These are phyloP conservation scores for Schwanniomyces polymorphus DNA, from an alignment of 805 yeast genomes.

Conservation along the genomic window DNA sequence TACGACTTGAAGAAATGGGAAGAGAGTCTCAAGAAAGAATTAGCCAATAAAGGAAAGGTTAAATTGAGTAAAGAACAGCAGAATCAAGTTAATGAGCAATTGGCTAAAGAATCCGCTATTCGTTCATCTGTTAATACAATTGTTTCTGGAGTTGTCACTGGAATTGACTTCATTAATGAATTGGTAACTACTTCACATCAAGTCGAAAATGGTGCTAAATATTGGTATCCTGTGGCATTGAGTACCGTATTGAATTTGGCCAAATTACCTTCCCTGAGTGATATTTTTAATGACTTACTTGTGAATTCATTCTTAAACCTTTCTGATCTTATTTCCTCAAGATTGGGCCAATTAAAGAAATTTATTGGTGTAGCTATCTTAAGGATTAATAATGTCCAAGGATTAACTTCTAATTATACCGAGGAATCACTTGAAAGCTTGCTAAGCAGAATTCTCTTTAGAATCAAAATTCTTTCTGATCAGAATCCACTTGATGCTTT, in stretches of 20 bases:
- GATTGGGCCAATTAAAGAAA: constrained; percentile 50
- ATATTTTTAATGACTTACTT: constrained; percentile 45
- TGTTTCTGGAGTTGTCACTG: constrained; percentile 43
- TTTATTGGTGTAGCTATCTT: constrained; percentile 72
- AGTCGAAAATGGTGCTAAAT: constrained; percentile 62
- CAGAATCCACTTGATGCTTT: constrained; percentile 68
- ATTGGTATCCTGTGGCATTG: constrained; percentile 76
- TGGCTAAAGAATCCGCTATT: constrained; percentile 58
- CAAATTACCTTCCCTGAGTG: constrained; percentile 25
- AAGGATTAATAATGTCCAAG: constrained; percentile 49
- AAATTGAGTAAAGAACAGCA: constrained; percentile 81
- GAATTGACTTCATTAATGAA: constrained; percentile 51
- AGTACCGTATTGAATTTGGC: constrained; percentile 47
- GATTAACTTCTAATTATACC: constrained; percentile 45
- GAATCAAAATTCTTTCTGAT: constrained; percentile 71
- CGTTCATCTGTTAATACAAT: constrained; percentile 46
- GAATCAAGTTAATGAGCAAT: constrained; percentile 56
- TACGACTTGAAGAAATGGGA: constrained; percentile 91
- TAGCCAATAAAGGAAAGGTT: constrained; percentile 54
- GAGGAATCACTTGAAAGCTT: constrained; percentile 56
- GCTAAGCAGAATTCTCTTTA: constrained; percentile 67
- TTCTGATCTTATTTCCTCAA: constrained; percentile 50
- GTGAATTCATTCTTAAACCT: constrained; percentile 53
- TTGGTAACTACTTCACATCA: constrained; percentile 50
- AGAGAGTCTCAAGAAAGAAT: constrained; percentile 71